These are phyloP conservation scores for Cercospora sp. DNA, from an alignment of 2,329 filamentous ascomycete genomes.

Conservation along the genomic window DNA sequence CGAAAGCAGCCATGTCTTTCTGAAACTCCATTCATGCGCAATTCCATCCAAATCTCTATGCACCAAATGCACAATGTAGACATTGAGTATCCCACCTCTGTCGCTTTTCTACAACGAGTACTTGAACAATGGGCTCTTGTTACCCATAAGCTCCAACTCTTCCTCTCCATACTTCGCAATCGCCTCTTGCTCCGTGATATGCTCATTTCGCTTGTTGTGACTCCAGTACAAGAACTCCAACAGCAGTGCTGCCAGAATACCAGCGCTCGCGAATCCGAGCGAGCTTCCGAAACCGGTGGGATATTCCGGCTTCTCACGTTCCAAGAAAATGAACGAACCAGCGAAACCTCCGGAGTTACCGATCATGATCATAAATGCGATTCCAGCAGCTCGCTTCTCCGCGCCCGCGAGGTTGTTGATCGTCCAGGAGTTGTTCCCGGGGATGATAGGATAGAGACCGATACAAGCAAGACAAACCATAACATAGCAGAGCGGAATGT, in stretches of 20 bases:
- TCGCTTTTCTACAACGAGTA: constrained; percentile 34
- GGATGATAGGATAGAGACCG: constrained; percentile 37
- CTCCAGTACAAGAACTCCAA: constrained; percentile 37
- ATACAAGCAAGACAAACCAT: constrained; percentile 35
- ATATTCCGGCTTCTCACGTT: constrained; percentile 41
- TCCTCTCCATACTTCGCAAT: constrained; percentile 39
- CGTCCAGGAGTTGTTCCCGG: constrained; percentile 35
- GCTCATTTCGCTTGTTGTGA: constrained; percentile 40
- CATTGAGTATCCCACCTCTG: background rate
- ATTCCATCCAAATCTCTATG: background rate
- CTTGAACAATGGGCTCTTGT: constrained; percentile 43
- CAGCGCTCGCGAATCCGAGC: constrained; percentile 32
- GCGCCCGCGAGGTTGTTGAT: constrained; percentile 39
- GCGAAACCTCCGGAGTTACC: constrained; percentile 33
- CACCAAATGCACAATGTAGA: too few relatives aligned
- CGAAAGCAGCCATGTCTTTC: background rate
- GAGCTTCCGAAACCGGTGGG: constrained; percentile 42
- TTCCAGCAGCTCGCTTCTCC: constrained; percentile 42
- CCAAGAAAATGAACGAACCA: constrained; percentile 37
- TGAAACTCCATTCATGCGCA: background rate
- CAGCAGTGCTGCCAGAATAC: constrained; percentile 30
- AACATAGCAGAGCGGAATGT: constrained; percentile 30
- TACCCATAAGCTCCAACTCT: constrained; percentile 42
- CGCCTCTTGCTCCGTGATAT: constrained; percentile 39
- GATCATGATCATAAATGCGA: constrained; percentile 43